Conservation (phyloP, 2,329 filamentous ascomycete genomes). For the Neonectria faginata region DNA sequence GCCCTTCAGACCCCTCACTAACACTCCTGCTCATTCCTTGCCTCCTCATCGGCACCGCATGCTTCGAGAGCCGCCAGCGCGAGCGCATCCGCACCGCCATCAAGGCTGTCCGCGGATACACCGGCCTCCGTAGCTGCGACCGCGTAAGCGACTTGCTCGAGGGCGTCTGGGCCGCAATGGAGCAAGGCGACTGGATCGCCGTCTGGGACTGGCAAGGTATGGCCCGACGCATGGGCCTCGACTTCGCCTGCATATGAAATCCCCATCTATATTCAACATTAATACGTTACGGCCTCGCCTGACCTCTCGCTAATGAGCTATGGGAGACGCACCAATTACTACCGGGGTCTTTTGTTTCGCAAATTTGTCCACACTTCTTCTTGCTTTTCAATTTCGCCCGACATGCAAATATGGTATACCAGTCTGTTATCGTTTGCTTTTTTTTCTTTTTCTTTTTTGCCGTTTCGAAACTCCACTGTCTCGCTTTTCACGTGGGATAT, state of each 20-base stretch:
- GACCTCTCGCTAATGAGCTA: constrained; percentile 17
- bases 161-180: constrained; percentile 71
- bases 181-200: constrained; percentile 65
- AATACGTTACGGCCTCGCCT: constrained; percentile 25
- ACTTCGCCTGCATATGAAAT: constrained; percentile 65
- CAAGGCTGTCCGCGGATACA: constrained; percentile 66
- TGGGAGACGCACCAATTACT: constrained; percentile 7
- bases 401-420: constrained; percentile 28
- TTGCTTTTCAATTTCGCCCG: constrained; percentile 14
- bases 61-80: constrained; percentile 65
- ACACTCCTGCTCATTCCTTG: constrained; percentile 71
- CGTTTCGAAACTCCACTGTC: constrained; percentile 12
- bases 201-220: constrained; percentile 75
- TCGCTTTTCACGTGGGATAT: constrained; percentile 10
- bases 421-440: constrained; percentile 29
- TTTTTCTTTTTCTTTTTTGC: background rate
- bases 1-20: constrained; percentile 68
- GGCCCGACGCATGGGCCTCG: constrained; percentile 63
- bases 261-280: constrained; percentile 30
- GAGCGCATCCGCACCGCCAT: constrained; percentile 64
- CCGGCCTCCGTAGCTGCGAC: constrained; percentile 69
- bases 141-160: constrained; percentile 65
- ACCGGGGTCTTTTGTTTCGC: constrained; percentile 4
- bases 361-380: constrained; percentile 23
- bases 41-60: constrained; percentile 70